Evolutionary conservation across 2,329 filamentous ascomycete species (phyloP).

Genomic region (Paecilomyces variotii): DNA sequence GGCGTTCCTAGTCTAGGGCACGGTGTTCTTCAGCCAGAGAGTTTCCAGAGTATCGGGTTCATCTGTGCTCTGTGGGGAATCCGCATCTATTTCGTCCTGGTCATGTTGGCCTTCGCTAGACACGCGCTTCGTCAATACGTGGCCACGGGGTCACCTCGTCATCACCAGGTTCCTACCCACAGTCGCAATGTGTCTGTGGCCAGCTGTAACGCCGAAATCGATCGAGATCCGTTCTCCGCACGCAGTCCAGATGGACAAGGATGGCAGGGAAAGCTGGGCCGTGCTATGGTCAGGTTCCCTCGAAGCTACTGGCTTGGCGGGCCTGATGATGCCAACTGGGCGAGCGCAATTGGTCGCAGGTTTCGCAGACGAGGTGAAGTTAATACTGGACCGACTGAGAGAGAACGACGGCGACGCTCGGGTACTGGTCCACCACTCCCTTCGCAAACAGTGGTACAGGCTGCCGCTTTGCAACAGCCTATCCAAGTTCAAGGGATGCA

Average conservation of each 20-base stretch:
- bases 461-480: slow-evolving; percentile 25
- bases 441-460: slow-evolving; percentile 28
- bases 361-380: slow-evolving; percentile 45
- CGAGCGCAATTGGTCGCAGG: slow-evolving; percentile 53
- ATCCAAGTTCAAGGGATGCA: slow-evolving; percentile 20
- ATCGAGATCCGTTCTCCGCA: slow-evolving; percentile 61
- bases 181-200: slow-evolving; percentile 40
- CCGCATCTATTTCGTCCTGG: slow-evolving; percentile 72
- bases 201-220: slow-evolving; percentile 34
- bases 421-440: slow-evolving; percentile 50
- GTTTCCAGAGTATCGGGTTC: slow-evolving; percentile 67
- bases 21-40: slow-evolving; percentile 57
- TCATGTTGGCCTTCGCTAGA: slow-evolving; percentile 76
- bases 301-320: slow-evolving; percentile 72
- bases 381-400: slow-evolving; percentile 40
- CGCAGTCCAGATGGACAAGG: slow-evolving; percentile 68
- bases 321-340: slow-evolving; percentile 59
- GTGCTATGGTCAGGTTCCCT: slow-evolving; percentile 66
- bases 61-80: slow-evolving; percentile 67
- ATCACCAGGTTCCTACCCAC: slow-evolving; percentile 32
- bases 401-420: slow-evolving; percentile 53
- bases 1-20: slow-evolving; percentile 47
- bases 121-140: slow-evolving; percentile 65
- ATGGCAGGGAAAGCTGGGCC: slow-evolving; percentile 70
- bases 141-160: slow-evolving; percentile 41